Evolutionary conservation across 176 grass and related monocot species (phyloP), one percentile per base, ranked within the genome.

Genomic region (Aegilops longissima): DNA sequence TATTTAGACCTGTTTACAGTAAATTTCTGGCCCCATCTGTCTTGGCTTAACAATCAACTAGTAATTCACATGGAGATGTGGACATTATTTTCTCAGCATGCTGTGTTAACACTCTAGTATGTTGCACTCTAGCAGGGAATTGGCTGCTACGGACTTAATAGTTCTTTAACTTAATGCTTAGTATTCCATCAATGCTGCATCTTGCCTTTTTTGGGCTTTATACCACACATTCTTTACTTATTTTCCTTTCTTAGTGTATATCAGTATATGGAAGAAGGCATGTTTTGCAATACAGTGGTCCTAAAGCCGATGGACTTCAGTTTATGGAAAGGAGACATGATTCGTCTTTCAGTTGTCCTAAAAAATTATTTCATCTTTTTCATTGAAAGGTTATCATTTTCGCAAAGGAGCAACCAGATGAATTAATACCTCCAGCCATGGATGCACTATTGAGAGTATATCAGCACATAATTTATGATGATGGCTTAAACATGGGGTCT

Each of bases 401-500:
- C 63, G 90, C 86, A 78, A 92, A 67, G 81, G 90, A 89, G 35
- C 78, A 82, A 21, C 90, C 86, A 31, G 81, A 92, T 78, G 83
- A 85, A 40, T 71, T 29, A 81, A 42, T 89, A 76, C 73, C 78
- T 86, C 82, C 86, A 56, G 90, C 90, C 62, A 56, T 89, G 78
- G 82, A 88, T 82, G 86, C 86, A 65, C 86, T 92, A 72, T 23
- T 92, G 70, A 92, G 86, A 86, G 78, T 89, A 62, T 87, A 83
- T 89, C 20, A 62, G 35, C 52, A 65, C 70, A 82, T 30, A 82
- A 47, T 92, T 33, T 62, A 70, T 18, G 42, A 63, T 56, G 78
- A 66, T 77, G 70, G 73, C 77, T 81, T 86, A 79, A 80, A 90
- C 61, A 14, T 78, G 79, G 56, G 66, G 58, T 83, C 73, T 64